Percentiles rank a stretch among this genome's conserved stretches.
phyloP scores from a whole-genome alignment of 768 basidiomycete species.

The Auricularia auricula-judae region DNA sequence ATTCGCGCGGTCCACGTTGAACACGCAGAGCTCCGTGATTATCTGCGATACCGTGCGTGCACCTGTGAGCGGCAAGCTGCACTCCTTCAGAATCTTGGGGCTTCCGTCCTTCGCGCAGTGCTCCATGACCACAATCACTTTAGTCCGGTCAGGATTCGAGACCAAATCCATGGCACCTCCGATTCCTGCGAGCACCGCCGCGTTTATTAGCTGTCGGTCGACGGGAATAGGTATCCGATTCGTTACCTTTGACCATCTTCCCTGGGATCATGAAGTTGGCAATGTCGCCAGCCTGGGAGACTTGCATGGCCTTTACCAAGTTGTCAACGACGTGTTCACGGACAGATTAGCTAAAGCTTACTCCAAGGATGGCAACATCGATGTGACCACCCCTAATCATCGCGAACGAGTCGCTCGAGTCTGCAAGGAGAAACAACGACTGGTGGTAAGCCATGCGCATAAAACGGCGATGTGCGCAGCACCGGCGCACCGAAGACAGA shows the following conservation, averaged over 20 bases:
- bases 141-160: conserved; percentile 92
- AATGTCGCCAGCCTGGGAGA: conserved; percentile 84
- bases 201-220: neutral
- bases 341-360: conserved; percentile 24
- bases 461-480: neutral
- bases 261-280: conserved; percentile 99
- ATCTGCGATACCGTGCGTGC: conserved; percentile 82
- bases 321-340: conserved; percentile 3
- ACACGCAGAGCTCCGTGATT: conserved; percentile 87
- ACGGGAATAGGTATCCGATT: neutral
- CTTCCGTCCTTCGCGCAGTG: conserved; percentile 84
- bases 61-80: conserved; percentile 79
- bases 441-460: neutral
- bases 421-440: conserved; percentile 22
- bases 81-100: conserved; percentile 77
- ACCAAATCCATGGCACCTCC: conserved; percentile 96
- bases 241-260: conserved; percentile 70
- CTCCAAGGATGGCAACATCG: conserved; percentile 86
- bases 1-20: conserved; percentile 69
- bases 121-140: conserved; percentile 83
- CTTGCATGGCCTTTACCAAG: conserved; percentile 72
- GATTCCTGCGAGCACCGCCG: conserved; percentile 45
- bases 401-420: conserved; percentile 87
- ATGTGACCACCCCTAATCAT: conserved; percentile 98
- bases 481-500: conserved; percentile 63